Base-by-base conservation (phyloP, 768 basidiomycete genomes). In the Pleurotus eryngii region DNA sequence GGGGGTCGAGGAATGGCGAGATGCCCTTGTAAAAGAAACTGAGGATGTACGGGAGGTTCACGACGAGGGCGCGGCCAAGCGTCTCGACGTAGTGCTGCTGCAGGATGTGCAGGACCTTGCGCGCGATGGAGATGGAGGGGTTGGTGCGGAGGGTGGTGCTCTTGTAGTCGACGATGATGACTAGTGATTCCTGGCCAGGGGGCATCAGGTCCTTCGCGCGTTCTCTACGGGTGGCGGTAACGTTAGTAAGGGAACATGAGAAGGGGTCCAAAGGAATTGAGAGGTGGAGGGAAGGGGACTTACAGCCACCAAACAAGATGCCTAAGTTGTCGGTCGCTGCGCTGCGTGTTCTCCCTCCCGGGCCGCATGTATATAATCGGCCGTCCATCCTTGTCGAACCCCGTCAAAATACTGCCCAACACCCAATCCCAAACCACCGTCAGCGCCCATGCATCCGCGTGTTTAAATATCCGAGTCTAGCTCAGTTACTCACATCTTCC, bases 51-150 rank as follows among this genome's bases (percentile, higher is more conserved):
- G 92, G 91, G 24, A 93, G 84, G 66, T 93, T 92, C 48, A 89
- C 84, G 49, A 95, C 86, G 39, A 94, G 76, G 26, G 90, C 92
- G 11, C 90, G 81, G 27, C 92, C 92, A 42, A 95, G 82, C 4
- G 91, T 90, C 70, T 94, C 92, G 35, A 89, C 89, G 64, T 95
- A 95, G 68, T 95, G 91, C 61, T 91, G 84, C 67, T 94, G 92
- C 42, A 95, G 78, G 64, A 95, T 92, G 56, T 80, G 75, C 18
- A 95, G 79, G 5, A 88, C 86, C 72, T 93, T 90, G 54, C 87
- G 77, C 0, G 89, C 91, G 9, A 89, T 80, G 6, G 86, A 86
- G 63, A 94, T 83, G 12, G 92, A 90, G 12, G 92, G 92, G 70
- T 90, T 94, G 14, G 89, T 90, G 37, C 87, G 81, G 0, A 93